Evolutionary conservation across 2,329 filamentous ascomycete genomes (phyloP), one percentile per base, ranked within the genome.

Genomic region (Colletotrichum sp.): DNA sequence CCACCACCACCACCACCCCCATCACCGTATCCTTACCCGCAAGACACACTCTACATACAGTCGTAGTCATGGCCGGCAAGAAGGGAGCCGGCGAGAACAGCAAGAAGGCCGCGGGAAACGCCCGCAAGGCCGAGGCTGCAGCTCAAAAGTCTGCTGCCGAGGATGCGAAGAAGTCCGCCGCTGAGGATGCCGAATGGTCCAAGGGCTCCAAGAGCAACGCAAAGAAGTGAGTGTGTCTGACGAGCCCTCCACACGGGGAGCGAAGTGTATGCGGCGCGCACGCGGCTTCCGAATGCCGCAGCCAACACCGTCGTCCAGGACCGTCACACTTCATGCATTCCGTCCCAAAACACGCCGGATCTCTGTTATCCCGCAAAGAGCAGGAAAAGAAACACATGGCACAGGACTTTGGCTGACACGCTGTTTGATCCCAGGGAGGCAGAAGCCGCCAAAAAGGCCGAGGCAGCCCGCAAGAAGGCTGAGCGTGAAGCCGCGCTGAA

Each of bases 41-140:
- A 27, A 47, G 15, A 66, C 31, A 70, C 38, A 51, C 66, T 36
- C 55, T 13, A 64, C 21, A 70, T 36, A 34, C 62, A 55, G 57
- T 27, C n/a, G 18, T 21, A 63, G 34, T 77, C 76, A 96, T 96
- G 94, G 93, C 88, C 33, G 90, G 89, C 78, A 95, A 94, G 84
- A 96, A 94, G 84, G 72, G 69, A 65, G 90, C 88, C 68, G 90
- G 87, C 68, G 95, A 97, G 76, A 95, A 94, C 85, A 93, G 89
- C 83, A 98, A 98, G 86, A 98, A 98, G 87, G 95, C 86, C 4
- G 91, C 93, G 11, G 97, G 96, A 76, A 95, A 98, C 84, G 95
- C 96, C 76, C 91, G 95, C 85, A 98, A 99, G 89, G 95, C 95
- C 76, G 95, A 98, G 63, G 93, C 92, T 5, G 96, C 95, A 2